Conservation (phyloP, 768 basidiomycete species). For the Hericium alpestre region DNA sequence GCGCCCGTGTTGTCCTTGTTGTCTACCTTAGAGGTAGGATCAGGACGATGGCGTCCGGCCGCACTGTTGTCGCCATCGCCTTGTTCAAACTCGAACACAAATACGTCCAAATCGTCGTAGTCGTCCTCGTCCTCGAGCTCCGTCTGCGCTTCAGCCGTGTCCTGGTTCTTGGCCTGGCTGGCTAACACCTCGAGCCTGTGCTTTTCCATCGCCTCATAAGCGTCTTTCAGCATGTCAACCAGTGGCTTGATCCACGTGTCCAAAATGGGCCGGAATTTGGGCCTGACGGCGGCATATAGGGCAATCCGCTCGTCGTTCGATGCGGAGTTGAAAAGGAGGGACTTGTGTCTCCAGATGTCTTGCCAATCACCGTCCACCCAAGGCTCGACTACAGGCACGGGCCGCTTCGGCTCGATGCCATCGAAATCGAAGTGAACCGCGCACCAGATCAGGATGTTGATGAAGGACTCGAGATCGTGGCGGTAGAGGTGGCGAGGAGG, state of each 20-base stretch:
- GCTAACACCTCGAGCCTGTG: neutral
- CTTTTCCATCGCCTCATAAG: neutral
- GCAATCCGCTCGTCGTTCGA: neutral
- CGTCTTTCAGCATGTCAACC: neutral
- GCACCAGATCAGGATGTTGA: neutral
- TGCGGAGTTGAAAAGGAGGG: neutral
- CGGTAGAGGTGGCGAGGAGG: neutral
- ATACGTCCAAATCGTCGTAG: too few relatives aligned
- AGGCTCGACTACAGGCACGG: neutral
- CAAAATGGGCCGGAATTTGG: neutral
- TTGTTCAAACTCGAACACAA: too few relatives aligned
- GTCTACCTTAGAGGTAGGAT: too few relatives aligned
- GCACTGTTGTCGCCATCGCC: too few relatives aligned
- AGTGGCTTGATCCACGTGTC: neutral
- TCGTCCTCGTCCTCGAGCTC: too few relatives aligned
- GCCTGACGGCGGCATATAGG: neutral
- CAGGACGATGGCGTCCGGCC: too few relatives aligned
- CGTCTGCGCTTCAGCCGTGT: too few relatives aligned
- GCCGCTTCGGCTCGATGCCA: neutral
- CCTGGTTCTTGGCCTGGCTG: too few relatives aligned
- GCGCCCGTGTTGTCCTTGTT: too few relatives aligned
- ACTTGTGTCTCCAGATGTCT: neutral
- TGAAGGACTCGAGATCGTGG: neutral
- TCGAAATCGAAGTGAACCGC: neutral
- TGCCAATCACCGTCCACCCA: too few relatives aligned